A percentile compares a stretch with the other conserved stretches of the same genome.
These are phyloP conservation scores for Buddleja alternifolia DNA, from an alignment of 257 asterid species.

Conservation along the genomic window DNA sequence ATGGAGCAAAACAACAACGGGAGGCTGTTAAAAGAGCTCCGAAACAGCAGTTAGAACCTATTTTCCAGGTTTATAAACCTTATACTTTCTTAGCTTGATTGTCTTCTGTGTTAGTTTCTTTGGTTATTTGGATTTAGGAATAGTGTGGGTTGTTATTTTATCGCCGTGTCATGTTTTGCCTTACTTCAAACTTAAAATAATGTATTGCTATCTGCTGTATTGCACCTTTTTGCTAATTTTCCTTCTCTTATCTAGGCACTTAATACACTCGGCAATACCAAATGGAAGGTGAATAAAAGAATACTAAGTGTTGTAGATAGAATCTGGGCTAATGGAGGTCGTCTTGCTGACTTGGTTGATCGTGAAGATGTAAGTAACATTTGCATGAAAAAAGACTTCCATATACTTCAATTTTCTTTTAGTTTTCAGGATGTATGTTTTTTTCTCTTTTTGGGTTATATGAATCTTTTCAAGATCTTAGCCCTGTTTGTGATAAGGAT, in stretches of 20 bases:
- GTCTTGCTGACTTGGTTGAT: constrained; percentile 87
- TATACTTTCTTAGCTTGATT: background rate
- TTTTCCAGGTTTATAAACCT: constrained; percentile 62
- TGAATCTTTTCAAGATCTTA: constrained; percentile 1
- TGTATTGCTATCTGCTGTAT: background rate
- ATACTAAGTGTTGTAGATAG: constrained; percentile 77
- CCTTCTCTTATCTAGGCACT: constrained; percentile 64
- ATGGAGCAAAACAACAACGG: constrained; percentile 92
- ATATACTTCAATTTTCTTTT: background rate
- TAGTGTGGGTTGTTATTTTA: background rate
- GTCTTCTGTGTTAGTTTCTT: background rate
- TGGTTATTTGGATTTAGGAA: constrained; percentile 14
- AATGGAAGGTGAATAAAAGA: constrained; percentile 94
- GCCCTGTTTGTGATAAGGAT: background rate
- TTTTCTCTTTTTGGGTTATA: no score
- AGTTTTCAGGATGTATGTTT: no score
- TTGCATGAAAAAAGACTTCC: constrained; percentile 21
- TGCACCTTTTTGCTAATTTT: constrained; percentile 16
- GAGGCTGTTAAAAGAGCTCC: constrained; percentile 79
- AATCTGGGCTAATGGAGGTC: constrained; percentile 93
- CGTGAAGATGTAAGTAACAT: constrained; percentile 77
- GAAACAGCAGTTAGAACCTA: constrained; percentile 67
- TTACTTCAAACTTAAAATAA: background rate
- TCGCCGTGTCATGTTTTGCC: background rate
- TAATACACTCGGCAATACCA: constrained; percentile 86